Conservation (phyloP, 2,329 filamentous ascomycete species). For the Aspergillus fructus region DNA sequence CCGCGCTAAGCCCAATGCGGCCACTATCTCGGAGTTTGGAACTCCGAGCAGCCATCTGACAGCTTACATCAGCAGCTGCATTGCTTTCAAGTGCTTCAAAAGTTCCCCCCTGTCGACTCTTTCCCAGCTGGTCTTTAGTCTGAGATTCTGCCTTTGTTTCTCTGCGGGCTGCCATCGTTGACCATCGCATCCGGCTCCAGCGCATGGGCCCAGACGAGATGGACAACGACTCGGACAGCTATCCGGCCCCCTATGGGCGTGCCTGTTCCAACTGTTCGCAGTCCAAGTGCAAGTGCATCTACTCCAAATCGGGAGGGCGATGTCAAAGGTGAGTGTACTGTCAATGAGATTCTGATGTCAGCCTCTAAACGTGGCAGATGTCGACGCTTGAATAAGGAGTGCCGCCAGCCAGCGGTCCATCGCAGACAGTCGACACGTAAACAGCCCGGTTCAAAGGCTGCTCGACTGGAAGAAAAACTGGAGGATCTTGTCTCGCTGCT, state of each 20-base stretch:
- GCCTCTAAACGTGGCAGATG: conserved; percentile 31
- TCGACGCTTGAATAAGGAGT: conserved; percentile 43
- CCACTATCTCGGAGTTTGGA: too few relatives aligned
- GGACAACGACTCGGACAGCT: background rate
- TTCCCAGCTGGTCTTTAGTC: too few relatives aligned
- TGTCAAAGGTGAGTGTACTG: conserved; percentile 10
- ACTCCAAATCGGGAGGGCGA: background rate
- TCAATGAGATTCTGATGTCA: background rate
- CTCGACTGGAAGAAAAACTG: conserved; percentile 27
- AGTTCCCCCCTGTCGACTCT: too few relatives aligned
- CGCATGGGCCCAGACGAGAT: background rate
- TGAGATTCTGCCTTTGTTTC: too few relatives aligned
- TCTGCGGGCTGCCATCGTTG: too few relatives aligned
- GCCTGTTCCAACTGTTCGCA: conserved; percentile 25
- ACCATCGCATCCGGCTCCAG: too few relatives aligned
- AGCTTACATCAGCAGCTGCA: too few relatives aligned
- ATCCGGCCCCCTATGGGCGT: conserved; percentile 12
- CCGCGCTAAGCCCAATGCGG: too few relatives aligned
- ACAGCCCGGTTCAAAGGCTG: conserved; percentile 16
- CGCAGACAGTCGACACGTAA: conserved; percentile 26
- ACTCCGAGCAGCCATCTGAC: too few relatives aligned
- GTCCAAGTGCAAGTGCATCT: conserved; percentile 27
- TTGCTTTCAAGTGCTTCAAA: too few relatives aligned
- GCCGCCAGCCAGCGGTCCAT: conserved; percentile 36
- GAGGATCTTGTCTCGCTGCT: conserved; percentile 29